Base-by-base conservation (phyloP, 306 rosid genomes). In the Lagenaria siceraria region DNA sequence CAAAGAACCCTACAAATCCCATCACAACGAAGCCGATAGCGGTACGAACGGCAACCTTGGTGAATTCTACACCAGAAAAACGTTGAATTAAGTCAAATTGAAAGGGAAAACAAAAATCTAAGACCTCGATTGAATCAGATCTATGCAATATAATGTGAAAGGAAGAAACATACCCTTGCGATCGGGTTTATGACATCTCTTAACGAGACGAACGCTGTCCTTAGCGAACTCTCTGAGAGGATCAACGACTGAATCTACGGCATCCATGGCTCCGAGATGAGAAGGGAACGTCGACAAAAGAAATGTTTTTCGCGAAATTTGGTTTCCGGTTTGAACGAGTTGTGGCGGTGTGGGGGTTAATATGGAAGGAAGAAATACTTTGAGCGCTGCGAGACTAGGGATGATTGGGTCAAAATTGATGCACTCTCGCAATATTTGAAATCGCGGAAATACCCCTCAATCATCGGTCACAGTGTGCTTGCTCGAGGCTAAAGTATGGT, bases 1-100 rank as follows among this genome's bases (percentile, higher is more conserved):
- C 89, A 71, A 86, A 83, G 40, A 86, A 86, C 3, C 89, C 89
- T n/a, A 86, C 89, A 64, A 86, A 86, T 58, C 89, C 89, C 89
- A 86, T 86, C 49, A 83, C 89, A 1, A 86, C 85, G 80, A 86
- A 86, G 8, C 89, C 89, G 52, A 86, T 83, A 60, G 89, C 89
- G 3, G 89, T 86, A 48, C 89, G 87, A 6, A 86, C 59, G 22
- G 89, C 89, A 29, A 86, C 89, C 82, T 86, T 86, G 35, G 87
- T 73, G 84, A 86, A 86, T 65, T 86, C 89, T 86, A 68, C 72
- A 81, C 2, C 80, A 73, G 6, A 56, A 66, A 12, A 78, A 38
- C 35, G 17, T 48, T 7, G 27, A 42, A 83, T 46, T 49, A 33
- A 62, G 24, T 31, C 51, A 78, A 12, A 60, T 74, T 74, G 64